Evolutionary conservation across 352 stramenopile species (phyloP), one percentile per base, ranked within the genome.

Genomic region (Globisporangium okanoganense): DNA sequence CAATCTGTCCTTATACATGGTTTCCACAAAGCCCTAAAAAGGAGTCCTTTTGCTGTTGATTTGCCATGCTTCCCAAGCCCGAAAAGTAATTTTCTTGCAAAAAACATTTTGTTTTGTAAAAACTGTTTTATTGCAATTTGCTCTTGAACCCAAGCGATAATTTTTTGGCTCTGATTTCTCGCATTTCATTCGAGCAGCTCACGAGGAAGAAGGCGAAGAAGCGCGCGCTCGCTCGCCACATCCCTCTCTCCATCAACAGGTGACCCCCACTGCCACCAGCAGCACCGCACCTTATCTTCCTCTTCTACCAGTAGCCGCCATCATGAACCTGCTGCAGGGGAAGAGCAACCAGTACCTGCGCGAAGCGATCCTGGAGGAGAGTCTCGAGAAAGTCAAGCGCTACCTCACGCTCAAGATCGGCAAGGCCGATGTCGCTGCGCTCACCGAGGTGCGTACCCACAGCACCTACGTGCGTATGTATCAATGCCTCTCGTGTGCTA

Each of bases 311-410:
- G 41, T 7, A 48, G 20, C 18, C n/a, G 7, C 27, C 29, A 18
- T 16, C n/a, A 92, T 94, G 84, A 94, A 94, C 62, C 64, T 94
- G 55, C 74, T 94, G 65, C 82, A 94, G 65, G 79, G 79, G 57
- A 94, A 92, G 76, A 94, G 82, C 68, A 94, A 94, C 64, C 82
- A 92, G 69, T 92, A 88, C 67, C 69, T 94, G 53, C 82, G 82
- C 38, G 85, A 94, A 51, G 80, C 85, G 20, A 94, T 94, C 65
- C 73, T 94, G 22, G 85, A 94, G 58, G 80, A 81, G 24, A 90
- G 80, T 40, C 72, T 92, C 61, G 85, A 94, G 58, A 94, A 94
- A 68, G 70, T 78, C 64, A 74, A 84, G 13, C 82, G 81, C 36
- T 92, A 94, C 55, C 70, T 94, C 56, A 94, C 85, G 54, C 75